Conservation (phyloP, 164 flowering plant species). For the Tinospora cordifolia region DNA sequence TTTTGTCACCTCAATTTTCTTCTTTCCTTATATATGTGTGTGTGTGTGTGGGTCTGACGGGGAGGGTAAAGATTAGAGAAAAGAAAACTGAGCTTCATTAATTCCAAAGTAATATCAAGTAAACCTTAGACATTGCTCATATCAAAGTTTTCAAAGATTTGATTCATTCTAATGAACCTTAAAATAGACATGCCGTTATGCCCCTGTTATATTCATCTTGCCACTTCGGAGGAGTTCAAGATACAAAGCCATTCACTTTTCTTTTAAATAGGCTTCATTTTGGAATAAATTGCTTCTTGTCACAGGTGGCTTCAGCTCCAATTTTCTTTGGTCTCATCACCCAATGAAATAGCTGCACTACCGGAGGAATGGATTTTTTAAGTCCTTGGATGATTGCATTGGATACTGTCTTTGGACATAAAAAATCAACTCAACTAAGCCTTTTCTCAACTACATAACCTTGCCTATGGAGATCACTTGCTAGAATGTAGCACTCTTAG, state of each 20-base stretch:
- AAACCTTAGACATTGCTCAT: background rate
- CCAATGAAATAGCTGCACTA: background rate
- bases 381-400: background rate
- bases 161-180: background rate
- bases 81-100: background rate
- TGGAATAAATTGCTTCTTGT: background rate
- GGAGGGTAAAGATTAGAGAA: too few species aligned
- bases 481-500: background rate
- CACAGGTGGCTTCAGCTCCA: background rate
- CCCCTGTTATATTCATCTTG: background rate
- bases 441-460: too few species aligned
- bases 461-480: background rate
- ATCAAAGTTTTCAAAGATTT: background rate
- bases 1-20: background rate
- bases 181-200: background rate
- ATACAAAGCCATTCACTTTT: background rate
- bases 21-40: too few species aligned
- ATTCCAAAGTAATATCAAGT: background rate
- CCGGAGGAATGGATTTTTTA: background rate
- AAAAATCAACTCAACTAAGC: too few species aligned
- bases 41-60: too few species aligned
- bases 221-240: background rate
- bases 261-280: background rate
- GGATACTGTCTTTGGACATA: background rate
- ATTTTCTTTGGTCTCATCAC: background rate